phyloP scores from a whole-genome alignment of 805 yeast species.

The Ogataea salicorniae region DNA sequence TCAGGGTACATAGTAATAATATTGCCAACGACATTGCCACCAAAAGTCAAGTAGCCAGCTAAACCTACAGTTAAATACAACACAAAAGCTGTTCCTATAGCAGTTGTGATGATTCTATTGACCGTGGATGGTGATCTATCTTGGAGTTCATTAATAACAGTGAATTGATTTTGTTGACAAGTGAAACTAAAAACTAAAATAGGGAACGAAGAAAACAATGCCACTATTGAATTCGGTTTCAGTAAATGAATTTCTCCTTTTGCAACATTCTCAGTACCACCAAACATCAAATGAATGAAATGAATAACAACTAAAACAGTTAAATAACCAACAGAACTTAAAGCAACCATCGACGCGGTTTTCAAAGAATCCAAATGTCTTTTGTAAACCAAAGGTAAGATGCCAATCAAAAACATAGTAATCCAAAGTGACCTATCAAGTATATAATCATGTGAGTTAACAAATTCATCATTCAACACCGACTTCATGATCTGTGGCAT shows the following conservation, averaged over 20 bases:
- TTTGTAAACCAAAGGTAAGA: slow-evolving; percentile 65
- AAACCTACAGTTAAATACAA: slow-evolving; percentile 72
- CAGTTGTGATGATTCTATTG: slow-evolving; percentile 41
- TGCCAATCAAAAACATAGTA: slow-evolving; percentile 45
- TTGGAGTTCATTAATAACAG: slow-evolving; percentile 75
- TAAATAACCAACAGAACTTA: slow-evolving; percentile 74
- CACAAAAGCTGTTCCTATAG: slow-evolving; percentile 55
- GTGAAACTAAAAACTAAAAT: slow-evolving; percentile 92
- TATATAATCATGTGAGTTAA: slow-evolving; percentile 20
- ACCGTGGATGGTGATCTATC: slow-evolving; percentile 47
- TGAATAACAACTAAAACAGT: slow-evolving; percentile 71
- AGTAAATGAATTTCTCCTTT: slow-evolving; percentile 48
- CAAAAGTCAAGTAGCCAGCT: slow-evolving; percentile 83
- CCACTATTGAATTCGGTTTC: slow-evolving; percentile 40
- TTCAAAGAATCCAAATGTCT: slow-evolving; percentile 76
- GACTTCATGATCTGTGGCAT: slow-evolving; percentile 53
- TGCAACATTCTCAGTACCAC: slow-evolving; percentile 49
- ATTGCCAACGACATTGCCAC: slow-evolving; percentile 73
- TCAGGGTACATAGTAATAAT: slow-evolving; percentile 73
- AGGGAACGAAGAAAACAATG: slow-evolving; percentile 74
- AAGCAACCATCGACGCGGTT: slow-evolving; percentile 79
- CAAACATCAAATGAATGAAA: slow-evolving; percentile 49
- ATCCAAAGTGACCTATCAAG: slow-evolving; percentile 56
- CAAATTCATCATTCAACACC: slow-evolving; percentile 15
- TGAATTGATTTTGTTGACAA: slow-evolving; percentile 93